phyloP scores from a whole-genome alignment of 1,284 basidiomycete genomes.

The Irpex lacteus region DNA sequence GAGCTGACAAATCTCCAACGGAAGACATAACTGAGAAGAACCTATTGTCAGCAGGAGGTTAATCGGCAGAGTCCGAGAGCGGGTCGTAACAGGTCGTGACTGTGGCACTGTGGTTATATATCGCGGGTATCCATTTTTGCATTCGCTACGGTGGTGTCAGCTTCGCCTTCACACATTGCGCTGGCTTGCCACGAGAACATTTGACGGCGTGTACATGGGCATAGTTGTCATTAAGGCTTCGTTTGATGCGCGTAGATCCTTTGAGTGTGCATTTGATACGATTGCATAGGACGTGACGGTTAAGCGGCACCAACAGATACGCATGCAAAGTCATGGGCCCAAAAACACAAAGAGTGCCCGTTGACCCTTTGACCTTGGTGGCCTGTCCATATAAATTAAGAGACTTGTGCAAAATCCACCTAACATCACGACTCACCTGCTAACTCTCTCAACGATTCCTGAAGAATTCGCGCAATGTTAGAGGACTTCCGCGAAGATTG shows the following conservation, averaged over 20 bases:
- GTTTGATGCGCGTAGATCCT: too few species aligned
- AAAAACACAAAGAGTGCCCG: neutral
- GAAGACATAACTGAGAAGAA: neutral
- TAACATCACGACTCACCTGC: neutral
- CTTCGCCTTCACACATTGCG: too few species aligned
- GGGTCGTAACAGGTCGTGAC: neutral
- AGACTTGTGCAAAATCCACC: neutral
- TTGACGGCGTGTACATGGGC: too few species aligned
- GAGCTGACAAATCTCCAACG: neutral
- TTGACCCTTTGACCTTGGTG: neutral
- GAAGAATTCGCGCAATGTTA: neutral
- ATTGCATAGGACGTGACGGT: too few species aligned
- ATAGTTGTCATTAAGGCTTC: too few species aligned
- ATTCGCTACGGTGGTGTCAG: too few species aligned
- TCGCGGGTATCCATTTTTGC: too few species aligned
- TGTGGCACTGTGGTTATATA: too few species aligned
- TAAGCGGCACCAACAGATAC: too few species aligned
- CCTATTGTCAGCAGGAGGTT: neutral
- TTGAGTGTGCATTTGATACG: too few species aligned
- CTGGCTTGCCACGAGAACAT: too few species aligned
- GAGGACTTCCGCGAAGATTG: neutral
- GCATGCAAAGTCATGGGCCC: too few species aligned
- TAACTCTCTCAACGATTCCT: neutral
- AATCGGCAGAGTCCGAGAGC: neutral
- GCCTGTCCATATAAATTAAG: neutral